Base-by-base conservation (phyloP, 345 rosid genomes). In the Murraya koenigii region DNA sequence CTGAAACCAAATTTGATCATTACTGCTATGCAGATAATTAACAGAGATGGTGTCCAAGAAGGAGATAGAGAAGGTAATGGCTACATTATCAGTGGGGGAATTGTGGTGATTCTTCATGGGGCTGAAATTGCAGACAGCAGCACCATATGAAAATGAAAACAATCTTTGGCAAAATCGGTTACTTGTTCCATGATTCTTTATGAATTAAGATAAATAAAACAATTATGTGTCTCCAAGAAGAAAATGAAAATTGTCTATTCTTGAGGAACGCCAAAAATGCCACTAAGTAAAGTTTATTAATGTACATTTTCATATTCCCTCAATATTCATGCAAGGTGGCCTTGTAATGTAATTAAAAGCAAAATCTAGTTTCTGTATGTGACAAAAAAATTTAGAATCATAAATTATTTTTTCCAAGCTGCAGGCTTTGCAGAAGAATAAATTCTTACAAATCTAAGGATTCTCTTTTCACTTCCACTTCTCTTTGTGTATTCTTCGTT, bases 21-120 rank as follows among this genome's bases (percentile, higher is more conserved):
- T 61, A 35, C 32, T 68, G 55, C 23, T 33, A 25, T 80, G 82
- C 88, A 92, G 98, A 88, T 92, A 22, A 84, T 91, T 11, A 92
- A 94, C 76, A 85, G 71, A 81, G 96, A 91, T 72, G 84, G 79
- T n/a, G 94, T 92, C 54, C 69, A 85, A 79, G 96, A 92, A 89
- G 85, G 85, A 33, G 83, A 86, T 47, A 83, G 89, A 69, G 97
- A 92, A 76, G 82, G 75, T 19, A 70, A 80, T 39, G 98, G 98
- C 30, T 94, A 90, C 77, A 79, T 92, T 47, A 90, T 94, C 76
- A 85, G 89, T 68, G 88, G 80, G 6, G 96, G 97, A 73, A 89
- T 92, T 41, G 84, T 88, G 55, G 96, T 92, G 47, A 80, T 94
- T 77, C 86, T 92, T 71, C 78, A 82, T 8, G 83, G 82, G 26